phyloP scores from a whole-genome alignment of 2,329 filamentous ascomycete genomes.

The Monosporascus ibericus region DNA sequence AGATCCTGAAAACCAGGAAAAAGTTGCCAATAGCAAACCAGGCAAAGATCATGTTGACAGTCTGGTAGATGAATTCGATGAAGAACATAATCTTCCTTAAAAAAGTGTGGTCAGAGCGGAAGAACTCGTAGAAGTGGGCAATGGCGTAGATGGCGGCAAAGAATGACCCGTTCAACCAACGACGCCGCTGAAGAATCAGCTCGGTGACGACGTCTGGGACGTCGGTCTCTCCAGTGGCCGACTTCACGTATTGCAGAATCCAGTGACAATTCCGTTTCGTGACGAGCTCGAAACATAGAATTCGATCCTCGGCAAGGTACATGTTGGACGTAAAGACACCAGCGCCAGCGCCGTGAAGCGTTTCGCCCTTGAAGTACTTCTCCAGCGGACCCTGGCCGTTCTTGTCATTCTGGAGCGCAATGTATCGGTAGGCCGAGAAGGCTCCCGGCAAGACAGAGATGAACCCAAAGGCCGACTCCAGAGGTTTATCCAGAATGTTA shows the following conservation, averaged over 20 bases:
- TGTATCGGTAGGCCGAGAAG: conserved; percentile 90
- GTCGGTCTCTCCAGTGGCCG: conserved; percentile 92
- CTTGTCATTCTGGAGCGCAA: conserved; percentile 92
- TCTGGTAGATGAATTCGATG: conserved; percentile 90
- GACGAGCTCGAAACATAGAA: conserved; percentile 95
- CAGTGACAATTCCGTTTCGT: conserved; percentile 96
- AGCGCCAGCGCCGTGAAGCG: conserved; percentile 88
- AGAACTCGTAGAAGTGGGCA: conserved; percentile 93
- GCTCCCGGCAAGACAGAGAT: conserved; percentile 96
- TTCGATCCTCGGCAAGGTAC: conserved; percentile 86
- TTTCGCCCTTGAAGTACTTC: conserved; percentile 99
- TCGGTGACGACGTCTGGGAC: conserved; percentile 92
- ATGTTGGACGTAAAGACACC: conserved; percentile 98
- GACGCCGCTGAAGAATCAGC: conserved; percentile 88
- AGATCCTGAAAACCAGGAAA: conserved; percentile 96
- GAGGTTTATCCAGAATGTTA: conserved; percentile 94
- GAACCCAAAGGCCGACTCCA: conserved; percentile 96
- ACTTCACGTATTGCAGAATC: conserved; percentile 98
- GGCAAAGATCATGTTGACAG: conserved; percentile 93
- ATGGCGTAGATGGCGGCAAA: conserved; percentile 95
- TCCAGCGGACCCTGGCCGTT: conserved; percentile 91
- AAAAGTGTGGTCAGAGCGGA: conserved; percentile 84
- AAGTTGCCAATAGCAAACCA: conserved; percentile 99
- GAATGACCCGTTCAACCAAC: conserved; percentile 98
- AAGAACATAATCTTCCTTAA: conserved; percentile 85